These are phyloP conservation scores for Endocalyx cinctus DNA, from an alignment of 2,329 filamentous ascomycete species.

Conservation along the genomic window DNA sequence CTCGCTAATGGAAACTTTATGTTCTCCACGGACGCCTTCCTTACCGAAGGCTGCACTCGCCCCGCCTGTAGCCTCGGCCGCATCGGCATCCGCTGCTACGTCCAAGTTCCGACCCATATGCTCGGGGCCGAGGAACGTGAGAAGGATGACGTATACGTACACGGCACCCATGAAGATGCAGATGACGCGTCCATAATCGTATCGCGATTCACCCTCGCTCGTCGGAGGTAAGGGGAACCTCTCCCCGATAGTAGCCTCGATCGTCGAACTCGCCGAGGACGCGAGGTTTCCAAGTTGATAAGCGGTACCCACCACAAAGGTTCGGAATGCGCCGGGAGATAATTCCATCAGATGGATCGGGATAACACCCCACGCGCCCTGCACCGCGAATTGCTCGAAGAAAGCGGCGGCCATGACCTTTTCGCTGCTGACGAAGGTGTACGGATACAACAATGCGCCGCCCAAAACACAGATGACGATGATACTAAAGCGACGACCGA, in stretches of 20 bases:
- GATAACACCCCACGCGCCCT: slow-evolving; percentile 73
- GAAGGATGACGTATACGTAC: slow-evolving; percentile 55
- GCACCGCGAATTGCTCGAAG: slow-evolving; percentile 77
- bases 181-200: slow-evolving; percentile 78
- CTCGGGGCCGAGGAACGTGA: slow-evolving; percentile 61
- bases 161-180: slow-evolving; percentile 90
- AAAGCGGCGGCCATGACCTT: slow-evolving; percentile 75
- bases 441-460: slow-evolving; percentile 77
- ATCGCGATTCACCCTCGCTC: slow-evolving; percentile 42
- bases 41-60: slow-evolving; percentile 30
- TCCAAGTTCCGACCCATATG: slow-evolving; percentile 48
- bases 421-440: slow-evolving; percentile 62
- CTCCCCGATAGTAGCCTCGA: slow-evolving; percentile 72
- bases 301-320: slow-evolving; percentile 68
- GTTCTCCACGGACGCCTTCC: slow-evolving; percentile 15
- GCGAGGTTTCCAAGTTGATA: slow-evolving; percentile 78
- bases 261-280: slow-evolving; percentile 65
- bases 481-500: slow-evolving; percentile 66
- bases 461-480: slow-evolving; percentile 60
- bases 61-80: slow-evolving; percentile 40
- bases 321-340: slow-evolving; percentile 66
- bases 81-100: slow-evolving; percentile 43
- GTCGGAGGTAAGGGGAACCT: slow-evolving; percentile 64
- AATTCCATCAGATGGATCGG: slow-evolving; percentile 77
- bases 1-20: slow-evolving; percentile 16